Percentiles rank a stretch among this genome's conserved stretches.
These are phyloP conservation scores for Tolypocladium guangdongense DNA, from an alignment of 2,329 filamentous ascomycete genomes.

Conservation along the genomic window DNA sequence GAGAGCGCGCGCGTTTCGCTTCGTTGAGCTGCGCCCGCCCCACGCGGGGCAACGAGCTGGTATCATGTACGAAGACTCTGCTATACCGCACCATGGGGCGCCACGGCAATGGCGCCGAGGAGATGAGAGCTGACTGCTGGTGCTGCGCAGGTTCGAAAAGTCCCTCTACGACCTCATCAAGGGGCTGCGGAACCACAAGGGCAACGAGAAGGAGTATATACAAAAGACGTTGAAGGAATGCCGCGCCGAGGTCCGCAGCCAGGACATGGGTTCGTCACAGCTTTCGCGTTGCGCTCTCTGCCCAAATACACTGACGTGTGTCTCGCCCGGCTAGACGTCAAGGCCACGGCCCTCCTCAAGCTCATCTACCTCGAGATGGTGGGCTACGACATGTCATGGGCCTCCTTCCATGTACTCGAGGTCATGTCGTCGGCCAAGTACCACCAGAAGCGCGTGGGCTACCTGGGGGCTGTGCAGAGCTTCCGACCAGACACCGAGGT, in stretches of 20 bases:
- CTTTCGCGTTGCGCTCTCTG: not conserved
- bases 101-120: not conserved
- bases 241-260: constrained; percentile 78
- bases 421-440: constrained; percentile 97
- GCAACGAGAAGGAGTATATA: constrained; percentile 90
- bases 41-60: constrained; percentile 7
- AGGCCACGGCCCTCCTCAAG: constrained; percentile 91
- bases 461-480: constrained; percentile 89
- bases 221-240: constrained; percentile 92
- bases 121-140: not conserved
- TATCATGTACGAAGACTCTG: constrained; percentile 9
- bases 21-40: constrained; percentile 1
- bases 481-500: constrained; percentile 94
- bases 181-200: constrained; percentile 90
- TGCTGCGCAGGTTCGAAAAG: constrained; percentile 78
- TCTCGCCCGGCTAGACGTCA: constrained; percentile 54
- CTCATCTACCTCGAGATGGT: constrained; percentile 98
- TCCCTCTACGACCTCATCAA: constrained; percentile 97
- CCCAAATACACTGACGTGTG: constrained; percentile 1
- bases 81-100: not conserved
- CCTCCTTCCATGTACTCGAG: constrained; percentile 93
- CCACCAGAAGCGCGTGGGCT: constrained; percentile 89
- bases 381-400: constrained; percentile 99
- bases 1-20: not conserved
- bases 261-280: constrained; percentile 68